Evolutionary conservation across 495 filamentous ascomycete species (phyloP), one percentile per base, ranked within the genome.

Genomic region (Corynascus novoguineensis): DNA sequence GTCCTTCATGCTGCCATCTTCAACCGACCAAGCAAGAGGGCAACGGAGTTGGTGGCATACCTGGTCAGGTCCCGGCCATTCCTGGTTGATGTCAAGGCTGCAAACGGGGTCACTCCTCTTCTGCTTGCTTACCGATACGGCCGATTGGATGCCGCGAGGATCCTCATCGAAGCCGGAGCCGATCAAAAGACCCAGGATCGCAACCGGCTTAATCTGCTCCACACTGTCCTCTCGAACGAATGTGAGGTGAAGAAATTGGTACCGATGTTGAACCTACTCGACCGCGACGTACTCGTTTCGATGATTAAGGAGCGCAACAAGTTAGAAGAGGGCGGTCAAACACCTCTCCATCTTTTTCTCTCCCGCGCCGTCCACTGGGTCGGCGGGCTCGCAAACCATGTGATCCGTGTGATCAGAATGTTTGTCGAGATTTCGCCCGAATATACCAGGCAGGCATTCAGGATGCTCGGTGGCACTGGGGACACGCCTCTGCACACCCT

Each of bases 1-100:
- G 74, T 83, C 14, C 75, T 90, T 19, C 87, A 90, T 66, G 81
- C 77, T 54, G 86, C 85, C 2, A 73, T 90, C 7, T 70, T 84
- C 45, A 71, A 75, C 0, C 35, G 61, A 0, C 59, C 65, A 0
- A 60, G 53, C 8, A 66, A 70, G 12, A 73, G 73, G 12, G 73
- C 79, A 0, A 68, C 68, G 27, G 71, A 71, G n/a, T 66, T 89
- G 15, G 71, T 90, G 34, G 70, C 82, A 44, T 86, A 87, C 58
- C 68, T 89, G 3, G 61, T 86, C 32, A 73, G 81, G 19, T 68
- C 77, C 22, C 74, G 74, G 51, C 86, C 87, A 0, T 71, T 75
- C n/a, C 74, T 72, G 28, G 53, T 90, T 6, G 81, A 89, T 32
- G 66, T 71, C 19, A 84, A 79, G 60, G 81, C 81, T 0, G 55